Conservation (phyloP, 345 rosid species). For the Ceriops tagal region DNA sequence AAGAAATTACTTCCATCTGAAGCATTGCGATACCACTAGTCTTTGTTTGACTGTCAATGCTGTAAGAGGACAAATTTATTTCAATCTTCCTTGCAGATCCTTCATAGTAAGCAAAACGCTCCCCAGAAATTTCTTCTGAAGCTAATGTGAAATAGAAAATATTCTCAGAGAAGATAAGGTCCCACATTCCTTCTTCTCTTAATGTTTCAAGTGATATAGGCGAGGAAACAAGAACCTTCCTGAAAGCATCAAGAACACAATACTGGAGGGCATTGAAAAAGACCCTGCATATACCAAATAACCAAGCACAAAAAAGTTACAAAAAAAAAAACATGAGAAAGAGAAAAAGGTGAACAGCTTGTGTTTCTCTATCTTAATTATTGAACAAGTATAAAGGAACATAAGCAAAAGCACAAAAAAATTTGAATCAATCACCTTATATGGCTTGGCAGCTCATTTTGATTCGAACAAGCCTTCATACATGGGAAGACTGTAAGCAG, state of each 20-base stretch:
- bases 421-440: slow-evolving; percentile 35
- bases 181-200: slow-evolving; percentile 68
- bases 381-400: background rate
- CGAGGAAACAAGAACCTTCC: slow-evolving; percentile 51
- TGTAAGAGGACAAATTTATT: slow-evolving; percentile 18
- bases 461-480: slow-evolving; percentile 58
- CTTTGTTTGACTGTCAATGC: slow-evolving; percentile 19
- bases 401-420: background rate
- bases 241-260: slow-evolving; percentile 46
- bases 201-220: slow-evolving; percentile 46
- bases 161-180: slow-evolving; percentile 67
- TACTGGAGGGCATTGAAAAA: slow-evolving; percentile 51
- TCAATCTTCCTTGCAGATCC: slow-evolving; percentile 26
- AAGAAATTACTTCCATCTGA: slow-evolving; percentile 56
- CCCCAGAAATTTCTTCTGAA: slow-evolving; percentile 38
- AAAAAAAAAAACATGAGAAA: slow-evolving; percentile 4
- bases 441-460: slow-evolving; percentile 52
- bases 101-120: slow-evolving; percentile 18
- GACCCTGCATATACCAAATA: slow-evolving; percentile 35
- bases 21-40: slow-evolving; percentile 39
- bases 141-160: slow-evolving; percentile 50
- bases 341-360: slow-evolving; percentile 9
- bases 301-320: background rate
- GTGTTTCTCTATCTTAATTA: background rate
- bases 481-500: slow-evolving; percentile 56